Conservation (phyloP, 2,329 filamentous ascomycete genomes). For the Colletotrichum phormii region DNA sequence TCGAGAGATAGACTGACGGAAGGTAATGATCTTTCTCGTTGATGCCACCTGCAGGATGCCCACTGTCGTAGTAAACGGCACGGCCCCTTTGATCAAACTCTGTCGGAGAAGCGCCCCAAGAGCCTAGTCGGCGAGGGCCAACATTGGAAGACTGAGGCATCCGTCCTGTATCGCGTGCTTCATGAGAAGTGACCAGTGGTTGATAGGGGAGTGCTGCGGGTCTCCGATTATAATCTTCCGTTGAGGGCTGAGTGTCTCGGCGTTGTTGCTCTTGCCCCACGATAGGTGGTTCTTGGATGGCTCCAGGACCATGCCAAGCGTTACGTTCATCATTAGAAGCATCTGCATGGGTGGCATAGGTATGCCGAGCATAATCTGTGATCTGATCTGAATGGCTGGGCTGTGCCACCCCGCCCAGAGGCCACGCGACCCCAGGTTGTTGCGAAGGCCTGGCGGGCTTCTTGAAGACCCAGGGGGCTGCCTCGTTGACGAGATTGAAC, state of each 20-base stretch:
- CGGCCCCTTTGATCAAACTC: background rate
- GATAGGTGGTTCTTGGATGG: background rate
- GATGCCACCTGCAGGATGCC: background rate
- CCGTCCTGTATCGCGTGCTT: background rate
- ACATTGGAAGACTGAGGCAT: background rate
- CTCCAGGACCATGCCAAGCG: background rate
- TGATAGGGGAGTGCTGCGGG: background rate
- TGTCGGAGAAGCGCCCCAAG: background rate
- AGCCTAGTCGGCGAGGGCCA: background rate
- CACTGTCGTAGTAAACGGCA: background rate
- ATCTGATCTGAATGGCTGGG: background rate
- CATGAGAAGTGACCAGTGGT: background rate
- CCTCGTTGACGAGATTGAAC: constrained; percentile 50
- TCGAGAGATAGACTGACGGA: background rate
- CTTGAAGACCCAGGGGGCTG: constrained; percentile 51
- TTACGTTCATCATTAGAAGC: background rate
- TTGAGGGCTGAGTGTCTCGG: background rate
- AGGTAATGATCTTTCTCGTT: background rate
- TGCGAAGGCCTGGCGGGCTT: too few species aligned
- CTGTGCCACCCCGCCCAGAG: background rate
- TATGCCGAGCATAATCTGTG: background rate
- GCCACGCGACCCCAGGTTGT: background rate
- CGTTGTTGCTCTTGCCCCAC: background rate
- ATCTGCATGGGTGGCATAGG: background rate
- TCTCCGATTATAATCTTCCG: background rate